Evolutionary conservation across 2,329 filamentous ascomycete species (phyloP).

Genomic region (Mycogone perniciosa): DNA sequence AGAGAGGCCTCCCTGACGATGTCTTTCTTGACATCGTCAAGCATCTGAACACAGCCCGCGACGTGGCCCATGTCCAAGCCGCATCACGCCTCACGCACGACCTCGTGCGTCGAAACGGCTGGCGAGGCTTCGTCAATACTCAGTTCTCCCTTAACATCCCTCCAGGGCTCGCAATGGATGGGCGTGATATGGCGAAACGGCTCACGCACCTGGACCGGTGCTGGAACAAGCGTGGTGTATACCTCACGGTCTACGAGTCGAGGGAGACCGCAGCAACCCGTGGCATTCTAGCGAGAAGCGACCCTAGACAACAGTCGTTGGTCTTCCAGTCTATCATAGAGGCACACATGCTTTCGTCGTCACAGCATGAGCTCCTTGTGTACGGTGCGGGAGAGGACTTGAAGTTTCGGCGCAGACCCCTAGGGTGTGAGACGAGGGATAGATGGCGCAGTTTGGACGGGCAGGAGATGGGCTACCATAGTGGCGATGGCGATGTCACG

Average conservation of each 20-base stretch:
- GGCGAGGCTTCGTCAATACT: constrained; percentile 42
- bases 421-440: constrained; percentile 16
- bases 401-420: constrained; percentile 34
- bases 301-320: constrained; percentile 27
- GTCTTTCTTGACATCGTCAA: constrained; percentile 43
- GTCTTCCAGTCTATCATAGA: constrained; percentile 44
- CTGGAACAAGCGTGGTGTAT: constrained; percentile 46
- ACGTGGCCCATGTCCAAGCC: constrained; percentile 36
- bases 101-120: constrained; percentile 38
- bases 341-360: constrained; percentile 31
- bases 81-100: constrained; percentile 34
- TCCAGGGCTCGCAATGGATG: constrained; percentile 20
- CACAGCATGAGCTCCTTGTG: constrained; percentile 40
- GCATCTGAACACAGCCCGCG: constrained; percentile 42
- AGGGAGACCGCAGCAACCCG: constrained; percentile 16
- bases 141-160: constrained; percentile 38
- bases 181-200: constrained; percentile 36
- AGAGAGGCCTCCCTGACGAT: constrained; percentile 43
- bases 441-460: constrained; percentile 37
- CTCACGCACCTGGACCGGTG: constrained; percentile 46
- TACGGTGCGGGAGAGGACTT: constrained; percentile 49
- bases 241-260: constrained; percentile 22
- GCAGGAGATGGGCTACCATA: constrained; percentile 29
- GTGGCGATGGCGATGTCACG: constrained; percentile 45
- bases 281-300: constrained; percentile 12